Evolutionary conservation across 805 yeast species (phyloP).

Genomic region (Candida xyloterini): DNA sequence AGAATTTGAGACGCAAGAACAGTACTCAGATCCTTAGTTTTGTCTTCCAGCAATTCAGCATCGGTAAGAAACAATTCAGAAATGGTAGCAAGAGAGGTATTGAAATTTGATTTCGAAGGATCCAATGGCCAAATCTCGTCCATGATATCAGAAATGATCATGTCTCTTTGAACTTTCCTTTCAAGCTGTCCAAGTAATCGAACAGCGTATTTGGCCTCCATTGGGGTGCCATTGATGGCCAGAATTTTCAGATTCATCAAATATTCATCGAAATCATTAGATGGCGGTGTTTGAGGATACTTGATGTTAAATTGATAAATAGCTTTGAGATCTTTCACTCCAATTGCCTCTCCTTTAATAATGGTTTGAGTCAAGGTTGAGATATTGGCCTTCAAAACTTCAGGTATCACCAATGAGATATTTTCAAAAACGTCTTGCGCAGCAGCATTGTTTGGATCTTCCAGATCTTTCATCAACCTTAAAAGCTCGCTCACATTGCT

Average conservation of each 20-base stretch:
- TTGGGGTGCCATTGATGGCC: slow-evolving; percentile 51
- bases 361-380: slow-evolving; percentile 40
- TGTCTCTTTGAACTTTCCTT: slow-evolving; percentile 36
- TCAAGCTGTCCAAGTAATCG: slow-evolving; percentile 50
- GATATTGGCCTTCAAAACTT: slow-evolving; percentile 59
- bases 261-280: slow-evolving; percentile 41
- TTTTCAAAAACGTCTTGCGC: slow-evolving; percentile 57
- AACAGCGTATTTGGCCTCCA: slow-evolving; percentile 63
- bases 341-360: slow-evolving; percentile 6
- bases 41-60: slow-evolving; percentile 45
- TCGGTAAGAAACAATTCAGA: slow-evolving; percentile 54
- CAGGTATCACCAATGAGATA: slow-evolving; percentile 60
- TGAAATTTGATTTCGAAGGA: slow-evolving; percentile 36
- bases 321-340: slow-evolving; percentile 50
- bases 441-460: slow-evolving; percentile 28
- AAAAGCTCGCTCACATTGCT: slow-evolving; percentile 58
- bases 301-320: slow-evolving; percentile 55
- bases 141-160: slow-evolving; percentile 38
- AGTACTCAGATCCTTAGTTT: slow-evolving; percentile 57
- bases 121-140: slow-evolving; percentile 50
- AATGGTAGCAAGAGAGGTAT: slow-evolving; percentile 57
- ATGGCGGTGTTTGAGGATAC: slow-evolving; percentile 39
- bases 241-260: slow-evolving; percentile 43
- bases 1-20: slow-evolving; percentile 61
- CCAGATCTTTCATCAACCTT: slow-evolving; percentile 38